Evolutionary conservation across 495 filamentous ascomycete genomes (phyloP).

Genomic region (Rostrohypoxylon terebratum): DNA sequence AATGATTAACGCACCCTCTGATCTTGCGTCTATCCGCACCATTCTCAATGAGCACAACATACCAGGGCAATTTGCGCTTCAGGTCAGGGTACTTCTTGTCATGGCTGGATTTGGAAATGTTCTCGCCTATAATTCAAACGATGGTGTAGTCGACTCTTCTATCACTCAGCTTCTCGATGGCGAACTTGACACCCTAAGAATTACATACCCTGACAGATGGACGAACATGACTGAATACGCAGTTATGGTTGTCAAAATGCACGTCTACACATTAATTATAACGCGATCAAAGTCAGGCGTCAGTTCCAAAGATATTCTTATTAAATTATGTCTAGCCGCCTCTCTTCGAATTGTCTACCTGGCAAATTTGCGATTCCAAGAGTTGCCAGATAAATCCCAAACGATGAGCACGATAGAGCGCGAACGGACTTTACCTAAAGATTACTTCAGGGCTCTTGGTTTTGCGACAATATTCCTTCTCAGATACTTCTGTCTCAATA

Average conservation of each 20-base stretch:
- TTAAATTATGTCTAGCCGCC: conserved; percentile 40
- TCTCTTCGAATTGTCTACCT: conserved; percentile 42
- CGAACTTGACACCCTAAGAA: conserved; percentile 45
- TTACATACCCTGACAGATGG: conserved; percentile 43
- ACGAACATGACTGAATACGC: conserved; percentile 39
- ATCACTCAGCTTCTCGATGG: conserved; percentile 50
- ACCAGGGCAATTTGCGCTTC: conserved; percentile 40
- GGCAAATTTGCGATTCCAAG: conserved; percentile 36
- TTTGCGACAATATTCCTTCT: conserved; percentile 48
- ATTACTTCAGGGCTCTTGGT: conserved; percentile 41
- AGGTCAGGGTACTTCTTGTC: conserved; percentile 42
- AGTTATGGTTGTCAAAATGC: conserved; percentile 42
- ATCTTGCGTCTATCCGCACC: conserved; percentile 40
- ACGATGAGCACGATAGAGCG: conserved; percentile 18
- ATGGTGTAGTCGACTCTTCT: conserved; percentile 47
- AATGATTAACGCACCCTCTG: conserved; percentile 47
- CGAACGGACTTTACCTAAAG: conserved; percentile 40
- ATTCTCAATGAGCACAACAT: conserved; percentile 39
- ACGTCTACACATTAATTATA: conserved; percentile 46
- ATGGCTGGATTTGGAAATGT: conserved; percentile 45
- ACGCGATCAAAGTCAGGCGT: conserved; percentile 29
- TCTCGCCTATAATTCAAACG: conserved; percentile 44
- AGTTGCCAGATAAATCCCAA: conserved; percentile 18
- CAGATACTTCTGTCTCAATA: conserved; percentile 43
- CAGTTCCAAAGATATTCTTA: conserved; percentile 40